Base-by-base conservation (phyloP, 345 rosid species). In the Aquilaria sinensis region DNA sequence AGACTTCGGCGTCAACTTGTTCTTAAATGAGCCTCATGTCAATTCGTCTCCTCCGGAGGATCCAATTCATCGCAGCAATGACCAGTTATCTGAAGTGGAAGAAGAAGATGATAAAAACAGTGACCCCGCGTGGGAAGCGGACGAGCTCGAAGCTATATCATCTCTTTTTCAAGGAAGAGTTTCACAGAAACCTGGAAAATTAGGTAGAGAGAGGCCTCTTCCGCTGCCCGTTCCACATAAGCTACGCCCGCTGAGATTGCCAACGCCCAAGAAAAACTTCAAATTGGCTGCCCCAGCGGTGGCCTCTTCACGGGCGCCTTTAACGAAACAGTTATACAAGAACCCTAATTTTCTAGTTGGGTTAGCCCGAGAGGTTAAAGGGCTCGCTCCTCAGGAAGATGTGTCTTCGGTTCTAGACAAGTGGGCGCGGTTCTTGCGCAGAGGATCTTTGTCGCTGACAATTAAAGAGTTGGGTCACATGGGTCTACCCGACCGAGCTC, bases 181-280 rank as follows among this genome's bases (percentile, higher is more conserved):
- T 15, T 94, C 95, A 9, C 96, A 90, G 61, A 93, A 83, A 58
- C 95, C 95, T 0, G 82, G 81, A 1, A 82, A 73, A 12, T 70
- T 75, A 61, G 47, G 52, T 5, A 69, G 92, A 68, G 78, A 80
- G 48, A 83, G 96, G 65, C 88, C 96, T 61, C 80, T 87, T 8
- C 95, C 98, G 0, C 96, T 88, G 51, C 92, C 92, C 31, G 77
- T 77, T 57, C 96, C 97, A 70, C 64, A 85, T 79, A 88, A 86
- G 67, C 55, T 88, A 58, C 79, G 97, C 45, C 95, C 95, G 31
- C 56, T 80, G 34, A 75, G 82, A 57, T 75, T 86, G 23, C 97
- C 97, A 54, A 72, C 89, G 0, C 78, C 84, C 0, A 90, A 93
- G 71, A 72, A 67, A 45, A 76, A 67, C 34, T 31, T 74, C 47